phyloP scores from a whole-genome alignment of 2,329 filamentous ascomycete species.

The Gaeumannomyces tritici region DNA sequence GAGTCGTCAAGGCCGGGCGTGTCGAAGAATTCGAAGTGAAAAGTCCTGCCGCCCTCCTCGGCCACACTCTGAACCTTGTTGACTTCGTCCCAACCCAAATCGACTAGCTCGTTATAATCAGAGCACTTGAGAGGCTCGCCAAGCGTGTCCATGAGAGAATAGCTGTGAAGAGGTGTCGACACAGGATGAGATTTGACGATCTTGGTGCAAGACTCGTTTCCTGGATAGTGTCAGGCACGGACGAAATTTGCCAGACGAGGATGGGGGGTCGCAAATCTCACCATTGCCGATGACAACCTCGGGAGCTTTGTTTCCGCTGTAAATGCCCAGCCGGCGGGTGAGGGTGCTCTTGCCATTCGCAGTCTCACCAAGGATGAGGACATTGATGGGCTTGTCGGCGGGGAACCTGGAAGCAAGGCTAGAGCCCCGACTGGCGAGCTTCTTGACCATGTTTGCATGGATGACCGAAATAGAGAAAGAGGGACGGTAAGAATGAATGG shows the following conservation, averaged over 20 bases:
- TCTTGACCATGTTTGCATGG: not conserved
- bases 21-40: not conserved
- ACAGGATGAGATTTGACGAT: not conserved
- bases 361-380: not conserved
- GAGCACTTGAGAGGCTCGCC: not conserved
- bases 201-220: constrained; percentile 1
- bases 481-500: too few relatives aligned
- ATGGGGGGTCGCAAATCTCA: not conserved
- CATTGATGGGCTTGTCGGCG: not conserved
- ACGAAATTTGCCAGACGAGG: too few relatives aligned
- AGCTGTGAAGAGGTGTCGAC: not conserved
- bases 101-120: not conserved
- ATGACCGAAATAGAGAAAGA: too few relatives aligned
- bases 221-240: not conserved
- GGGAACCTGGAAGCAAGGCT: not conserved
- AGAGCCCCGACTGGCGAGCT: not conserved
- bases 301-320: not conserved
- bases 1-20: constrained; percentile 1
- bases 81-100: not conserved
- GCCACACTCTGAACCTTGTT: not conserved
- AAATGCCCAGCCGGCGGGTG: not conserved
- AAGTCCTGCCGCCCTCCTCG: not conserved
- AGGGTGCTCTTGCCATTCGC: not conserved
- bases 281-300: not conserved
- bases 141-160: not conserved